phyloP scores from a whole-genome alignment of 495 filamentous ascomycete genomes.

The Chaetomidium leptoderma region DNA sequence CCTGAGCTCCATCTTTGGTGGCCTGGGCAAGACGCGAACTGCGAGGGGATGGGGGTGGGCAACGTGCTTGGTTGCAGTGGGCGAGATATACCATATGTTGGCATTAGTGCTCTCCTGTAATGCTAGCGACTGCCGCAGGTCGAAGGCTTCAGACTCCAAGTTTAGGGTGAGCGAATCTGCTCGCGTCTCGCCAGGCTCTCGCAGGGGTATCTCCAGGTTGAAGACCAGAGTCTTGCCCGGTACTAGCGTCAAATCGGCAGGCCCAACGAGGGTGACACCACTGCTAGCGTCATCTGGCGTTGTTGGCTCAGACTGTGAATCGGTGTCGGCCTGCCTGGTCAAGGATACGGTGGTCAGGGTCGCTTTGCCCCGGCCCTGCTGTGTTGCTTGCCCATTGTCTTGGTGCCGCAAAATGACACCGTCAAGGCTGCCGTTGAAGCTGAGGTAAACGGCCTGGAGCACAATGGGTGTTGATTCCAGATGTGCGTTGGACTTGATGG shows the following conservation, averaged over 20 bases:
- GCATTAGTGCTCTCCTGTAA: conserved; percentile 42
- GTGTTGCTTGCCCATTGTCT: neutral
- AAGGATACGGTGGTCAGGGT: conserved; percentile 19
- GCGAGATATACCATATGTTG: conserved; percentile 54
- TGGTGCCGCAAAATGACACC: conserved; percentile 48
- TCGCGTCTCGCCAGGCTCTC: conserved; percentile 73
- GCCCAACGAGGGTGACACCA: conserved; percentile 42
- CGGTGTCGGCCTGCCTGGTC: conserved; percentile 3
- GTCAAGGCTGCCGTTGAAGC: conserved; percentile 65
- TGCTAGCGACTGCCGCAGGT: conserved; percentile 59
- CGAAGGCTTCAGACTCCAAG: conserved; percentile 61
- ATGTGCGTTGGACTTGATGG: conserved; percentile 66
- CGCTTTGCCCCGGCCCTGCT: conserved; percentile 15
- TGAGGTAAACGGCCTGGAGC: conserved; percentile 60
- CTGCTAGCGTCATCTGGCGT: conserved; percentile 28
- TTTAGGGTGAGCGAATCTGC: conserved; percentile 60
- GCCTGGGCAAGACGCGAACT: conserved; percentile 75
- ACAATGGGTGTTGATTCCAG: conserved; percentile 56
- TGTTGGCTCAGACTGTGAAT: conserved; percentile 28
- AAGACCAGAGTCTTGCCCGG: conserved; percentile 68
- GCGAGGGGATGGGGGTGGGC: conserved; percentile 45
- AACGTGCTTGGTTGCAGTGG: conserved; percentile 43
- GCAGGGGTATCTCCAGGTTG: conserved; percentile 64
- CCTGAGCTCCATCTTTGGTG: conserved; percentile 81
- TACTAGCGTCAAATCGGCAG: conserved; percentile 61